A percentile compares a stretch with the other conserved stretches of the same genome.
Evolutionary conservation across 2,329 filamentous ascomycete species (phyloP).

Genomic region (Xylariales sp.): DNA sequence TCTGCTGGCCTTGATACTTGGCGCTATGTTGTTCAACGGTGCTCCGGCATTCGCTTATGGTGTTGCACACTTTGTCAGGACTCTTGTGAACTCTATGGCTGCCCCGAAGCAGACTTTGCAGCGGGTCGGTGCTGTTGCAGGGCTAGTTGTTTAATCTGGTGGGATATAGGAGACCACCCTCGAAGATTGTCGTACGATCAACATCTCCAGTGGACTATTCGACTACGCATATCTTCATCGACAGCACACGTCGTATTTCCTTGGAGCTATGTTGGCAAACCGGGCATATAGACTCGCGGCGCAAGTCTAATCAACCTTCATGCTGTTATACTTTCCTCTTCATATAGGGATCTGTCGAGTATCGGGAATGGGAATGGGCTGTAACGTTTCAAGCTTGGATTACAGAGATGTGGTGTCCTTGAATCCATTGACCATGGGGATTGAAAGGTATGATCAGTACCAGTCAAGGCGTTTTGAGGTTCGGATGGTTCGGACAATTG

Average conservation of each 20-base stretch:
- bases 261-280: too few relatives aligned
- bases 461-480: not conserved
- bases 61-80: conserved; percentile 13
- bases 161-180: not conserved
- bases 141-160: not conserved
- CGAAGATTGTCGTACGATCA: too few relatives aligned
- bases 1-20: conserved; percentile 30
- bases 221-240: too few relatives aligned
- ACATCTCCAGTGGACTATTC: too few relatives aligned
- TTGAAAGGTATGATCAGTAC: not conserved
- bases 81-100: conserved; percentile 12
- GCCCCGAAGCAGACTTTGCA: conserved; percentile 16
- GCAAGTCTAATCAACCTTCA: too few relatives aligned
- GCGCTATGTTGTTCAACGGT: conserved; percentile 30
- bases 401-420: too few relatives aligned
- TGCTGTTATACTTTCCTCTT: too few relatives aligned
- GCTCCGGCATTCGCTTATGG: conserved; percentile 21
- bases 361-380: too few relatives aligned
- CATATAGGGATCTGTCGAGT: too few relatives aligned
- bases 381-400: too few relatives aligned
- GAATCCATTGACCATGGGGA: not conserved
- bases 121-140: conserved; percentile 10
- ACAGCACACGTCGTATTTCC: too few relatives aligned
- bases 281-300: too few relatives aligned
- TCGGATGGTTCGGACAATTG: not conserved